Evolutionary conservation across 2,329 filamentous ascomycete species (phyloP).

Genomic region (Aspergillus niger): DNA sequence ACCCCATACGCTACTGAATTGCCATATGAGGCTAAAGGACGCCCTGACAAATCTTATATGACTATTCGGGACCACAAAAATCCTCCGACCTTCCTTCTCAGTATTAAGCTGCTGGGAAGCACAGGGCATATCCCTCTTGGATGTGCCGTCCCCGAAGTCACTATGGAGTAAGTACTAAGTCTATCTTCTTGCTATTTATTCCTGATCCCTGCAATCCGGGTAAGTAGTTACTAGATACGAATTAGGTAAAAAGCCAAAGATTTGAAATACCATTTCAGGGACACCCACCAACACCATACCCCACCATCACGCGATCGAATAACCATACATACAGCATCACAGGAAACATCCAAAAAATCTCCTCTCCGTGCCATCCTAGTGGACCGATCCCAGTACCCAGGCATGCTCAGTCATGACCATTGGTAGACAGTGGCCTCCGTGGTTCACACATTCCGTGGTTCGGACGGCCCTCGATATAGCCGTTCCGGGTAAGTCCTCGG

Average conservation of each 20-base stretch:
- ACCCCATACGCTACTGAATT: conserved; percentile 8
- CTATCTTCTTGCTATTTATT: too few relatives aligned
- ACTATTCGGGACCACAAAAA: neutral
- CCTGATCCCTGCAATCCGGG: too few relatives aligned
- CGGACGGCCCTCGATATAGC: neutral
- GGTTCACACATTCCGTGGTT: neutral
- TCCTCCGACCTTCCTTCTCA: neutral
- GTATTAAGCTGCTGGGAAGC: neutral
- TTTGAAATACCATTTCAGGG: neutral
- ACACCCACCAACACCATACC: neutral
- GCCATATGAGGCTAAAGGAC: neutral
- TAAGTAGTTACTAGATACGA: neutral
- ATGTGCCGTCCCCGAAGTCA: neutral
- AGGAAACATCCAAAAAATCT: neutral
- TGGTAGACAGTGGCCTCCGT: neutral
- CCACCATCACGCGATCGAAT: neutral
- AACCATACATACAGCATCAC: neutral
- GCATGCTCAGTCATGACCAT: neutral
- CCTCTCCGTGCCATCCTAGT: neutral
- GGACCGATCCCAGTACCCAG: neutral
- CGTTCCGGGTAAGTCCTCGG: neutral
- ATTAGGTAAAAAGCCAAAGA: neutral
- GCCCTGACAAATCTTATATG: conserved; percentile 5
- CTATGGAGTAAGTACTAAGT: too few relatives aligned
- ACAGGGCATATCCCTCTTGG: neutral